phyloP scores from a whole-genome alignment of 1,284 basidiomycete species.

The Pseudozyma hubeiensis region DNA sequence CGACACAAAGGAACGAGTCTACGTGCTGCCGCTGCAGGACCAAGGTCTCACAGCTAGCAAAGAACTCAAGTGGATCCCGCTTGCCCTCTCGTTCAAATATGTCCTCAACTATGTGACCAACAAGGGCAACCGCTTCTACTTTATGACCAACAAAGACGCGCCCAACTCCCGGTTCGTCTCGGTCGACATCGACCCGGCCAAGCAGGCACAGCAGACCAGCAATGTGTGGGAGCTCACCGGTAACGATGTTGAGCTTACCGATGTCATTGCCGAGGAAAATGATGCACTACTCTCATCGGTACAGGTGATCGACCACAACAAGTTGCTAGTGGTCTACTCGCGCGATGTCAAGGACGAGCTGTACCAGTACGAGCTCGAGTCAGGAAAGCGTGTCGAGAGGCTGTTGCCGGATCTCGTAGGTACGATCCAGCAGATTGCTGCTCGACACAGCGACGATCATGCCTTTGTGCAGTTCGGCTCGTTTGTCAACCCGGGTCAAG shows the following conservation, averaged over 20 bases:
- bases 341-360: slow-evolving; percentile 85
- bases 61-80: slow-evolving; percentile 58
- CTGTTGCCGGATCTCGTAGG: slow-evolving; percentile 79
- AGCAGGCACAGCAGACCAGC: slow-evolving; percentile 36
- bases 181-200: slow-evolving; percentile 42
- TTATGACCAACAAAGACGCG: slow-evolving; percentile 65
- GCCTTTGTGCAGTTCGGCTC: slow-evolving; percentile 78
- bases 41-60: slow-evolving; percentile 16
- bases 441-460: slow-evolving; percentile 74
- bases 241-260: slow-evolving; percentile 70
- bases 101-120: slow-evolving; percentile 59
- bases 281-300: slow-evolving; percentile 76
- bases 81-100: slow-evolving; percentile 61
- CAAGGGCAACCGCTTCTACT: slow-evolving; percentile 64
- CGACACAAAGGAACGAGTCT: slow-evolving; percentile 60
- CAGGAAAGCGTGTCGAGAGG: slow-evolving; percentile 74
- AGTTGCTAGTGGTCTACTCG: slow-evolving; percentile 78
- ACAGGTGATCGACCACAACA: slow-evolving; percentile 74
- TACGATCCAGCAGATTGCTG: slow-evolving; percentile 73
- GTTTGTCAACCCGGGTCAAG: slow-evolving; percentile 80
- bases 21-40: slow-evolving; percentile 51
- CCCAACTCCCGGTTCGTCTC: slow-evolving; percentile 63
- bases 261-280: slow-evolving; percentile 79
- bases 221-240: slow-evolving; percentile 58
- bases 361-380: slow-evolving; percentile 76